Evolutionary conservation across 139 green algal genomes (phyloP), one percentile per base, ranked within the genome.

Genomic region (Tetraselmis chui): DNA sequence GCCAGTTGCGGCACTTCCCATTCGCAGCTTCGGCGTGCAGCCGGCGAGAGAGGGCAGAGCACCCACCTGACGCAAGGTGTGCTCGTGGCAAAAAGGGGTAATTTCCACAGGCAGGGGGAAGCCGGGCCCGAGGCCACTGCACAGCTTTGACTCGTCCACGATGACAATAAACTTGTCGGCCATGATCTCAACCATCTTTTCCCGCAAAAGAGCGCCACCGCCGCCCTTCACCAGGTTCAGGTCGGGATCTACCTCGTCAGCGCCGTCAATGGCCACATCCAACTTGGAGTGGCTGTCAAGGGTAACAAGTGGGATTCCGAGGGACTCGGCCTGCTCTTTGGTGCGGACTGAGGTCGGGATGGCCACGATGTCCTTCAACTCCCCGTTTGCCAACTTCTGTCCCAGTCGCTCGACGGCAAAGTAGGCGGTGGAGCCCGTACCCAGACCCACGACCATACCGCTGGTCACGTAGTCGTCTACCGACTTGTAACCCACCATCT

Each of bases 141-240:
- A 92, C 84, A 98, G 86, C 92, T 99, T 99, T 77, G 95, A 95
- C 79, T 99, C 97, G 82, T 99, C 97, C 11, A 99, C 97, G 77
- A 99, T 99, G 89, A 97, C 98, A 28, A 99, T 92, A 88, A 99
- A 99, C 87, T 95, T 96, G 75, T 90, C 86, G 11, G 93, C 94
- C 1, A 92, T 92, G 87, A 94, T 93, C 92, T 99, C 97, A 67
- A 99, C 97, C 95, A 99, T 98, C 87, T 99, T 99, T 90, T 99
- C 97, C 67, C 97, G 90, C 80, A 99, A 92, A 82, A 99, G 91
- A 0, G 97, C 97, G 28, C 97, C 97, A 28, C 97, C 97, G 76
- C 97, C 92, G 45, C 97, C 97, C 92, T 99, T 99, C 0, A 99
- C 97, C 0, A 99, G 94, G 78, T 99, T 93, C 28, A 99, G 91